phyloP scores from a whole-genome alignment of 306 rosid species.

The Styphnolobium japonicum region DNA sequence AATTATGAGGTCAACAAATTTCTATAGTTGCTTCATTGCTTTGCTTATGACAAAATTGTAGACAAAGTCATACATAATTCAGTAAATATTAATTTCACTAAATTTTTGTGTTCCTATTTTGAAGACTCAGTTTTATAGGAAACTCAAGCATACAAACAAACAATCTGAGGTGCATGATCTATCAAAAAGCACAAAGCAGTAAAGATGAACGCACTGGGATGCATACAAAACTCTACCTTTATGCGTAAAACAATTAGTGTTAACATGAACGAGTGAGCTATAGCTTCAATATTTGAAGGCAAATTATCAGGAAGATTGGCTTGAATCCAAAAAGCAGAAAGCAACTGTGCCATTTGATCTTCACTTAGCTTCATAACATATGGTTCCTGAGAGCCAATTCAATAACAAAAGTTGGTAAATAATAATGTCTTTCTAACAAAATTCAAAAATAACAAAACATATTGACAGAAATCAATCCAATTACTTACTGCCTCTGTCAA shows the following conservation, averaged over 20 bases:
- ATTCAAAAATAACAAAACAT: neutral
- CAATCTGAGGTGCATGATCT: neutral
- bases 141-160: neutral
- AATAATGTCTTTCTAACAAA: neutral
- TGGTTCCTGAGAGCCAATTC: conserved; percentile 64
- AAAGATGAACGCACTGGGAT: neutral
- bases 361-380: conserved; percentile 75
- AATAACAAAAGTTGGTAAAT: conserved; percentile 18
- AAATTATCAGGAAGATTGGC: conserved; percentile 78
- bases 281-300: conserved; percentile 87
- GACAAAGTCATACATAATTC: neutral
- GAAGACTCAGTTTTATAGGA: neutral
- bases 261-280: conserved; percentile 72
- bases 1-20: neutral
- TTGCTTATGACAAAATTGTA: neutral
- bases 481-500: conserved; percentile 57
- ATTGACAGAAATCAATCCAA: neutral
- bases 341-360: conserved; percentile 83
- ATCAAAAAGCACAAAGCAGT: neutral
- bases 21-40: neutral
- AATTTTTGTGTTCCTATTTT: neutral
- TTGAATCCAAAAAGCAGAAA: conserved; percentile 93
- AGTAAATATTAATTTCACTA: neutral
- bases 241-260: conserved; percentile 64
- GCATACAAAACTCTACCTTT: conserved; percentile 50